phyloP scores from a whole-genome alignment of 73 alveolate genomes.

The Paramecium tetraurelia region DNA sequence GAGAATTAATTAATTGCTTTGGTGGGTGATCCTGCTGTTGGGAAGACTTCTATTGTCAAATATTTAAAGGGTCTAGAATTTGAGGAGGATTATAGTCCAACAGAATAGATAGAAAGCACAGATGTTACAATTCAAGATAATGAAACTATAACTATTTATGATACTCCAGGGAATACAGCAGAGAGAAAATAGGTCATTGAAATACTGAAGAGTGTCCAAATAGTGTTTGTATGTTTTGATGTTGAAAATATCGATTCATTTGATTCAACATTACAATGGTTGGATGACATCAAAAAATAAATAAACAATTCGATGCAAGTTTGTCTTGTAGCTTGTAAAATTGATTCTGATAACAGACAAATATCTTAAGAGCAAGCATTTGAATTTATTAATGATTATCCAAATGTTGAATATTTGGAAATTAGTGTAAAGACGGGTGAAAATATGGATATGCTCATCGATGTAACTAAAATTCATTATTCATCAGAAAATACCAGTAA shows the following conservation, averaged over 20 bases:
- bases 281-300: conserved; percentile 17
- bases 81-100: conserved; percentile 13
- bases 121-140: background rate
- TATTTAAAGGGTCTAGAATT: background rate
- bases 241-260: conserved; percentile 24
- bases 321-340: conserved; percentile 17
- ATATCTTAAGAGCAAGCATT: background rate
- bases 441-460: background rate
- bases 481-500: background rate
- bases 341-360: background rate
- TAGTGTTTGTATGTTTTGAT: conserved; percentile 29
- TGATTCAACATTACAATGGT: conserved; percentile 8
- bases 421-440: background rate
- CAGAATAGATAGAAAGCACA: background rate
- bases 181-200: background rate
- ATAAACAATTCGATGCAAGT: background rate
- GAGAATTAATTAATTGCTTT: background rate
- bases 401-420: conserved; percentile 46
- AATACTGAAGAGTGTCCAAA: background rate
- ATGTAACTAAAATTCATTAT: background rate
- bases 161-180: conserved; percentile 10
- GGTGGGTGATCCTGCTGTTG: conserved; percentile 28
- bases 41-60: conserved; percentile 11
- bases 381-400: conserved; percentile 29
- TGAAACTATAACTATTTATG: background rate